Percentiles rank a stretch among this genome's conserved stretches.
Conservation (phyloP, 2,329 filamentous ascomycete species). For the Hypoxylon rubiginosum region DNA sequence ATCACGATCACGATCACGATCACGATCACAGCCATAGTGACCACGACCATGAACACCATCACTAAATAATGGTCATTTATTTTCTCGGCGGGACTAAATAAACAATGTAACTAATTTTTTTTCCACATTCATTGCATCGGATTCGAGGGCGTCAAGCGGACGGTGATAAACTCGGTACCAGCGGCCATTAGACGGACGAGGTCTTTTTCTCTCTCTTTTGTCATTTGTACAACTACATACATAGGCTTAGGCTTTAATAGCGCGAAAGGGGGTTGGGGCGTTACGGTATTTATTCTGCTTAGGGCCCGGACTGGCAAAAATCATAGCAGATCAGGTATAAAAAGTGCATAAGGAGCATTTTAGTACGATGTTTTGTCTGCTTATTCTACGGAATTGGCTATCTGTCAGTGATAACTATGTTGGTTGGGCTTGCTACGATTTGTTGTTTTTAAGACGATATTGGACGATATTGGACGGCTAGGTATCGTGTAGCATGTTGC, state of each 20-base stretch:
- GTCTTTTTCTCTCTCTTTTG: conserved; percentile 17
- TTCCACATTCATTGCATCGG: conserved; percentile 22
- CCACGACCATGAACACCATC: conserved; percentile 34
- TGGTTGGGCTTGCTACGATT: background rate
- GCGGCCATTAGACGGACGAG: background rate
- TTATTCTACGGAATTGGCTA: background rate
- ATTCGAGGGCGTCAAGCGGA: conserved; percentile 12
- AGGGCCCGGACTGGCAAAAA: background rate
- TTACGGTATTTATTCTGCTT: conserved; percentile 21
- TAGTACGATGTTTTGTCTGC: too few relatives aligned
- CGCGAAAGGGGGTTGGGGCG: conserved; percentile 16
- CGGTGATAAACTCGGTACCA: background rate
- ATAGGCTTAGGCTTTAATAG: conserved; percentile 11
- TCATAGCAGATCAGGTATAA: conserved; percentile 15
- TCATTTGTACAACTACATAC: conserved; percentile 3
- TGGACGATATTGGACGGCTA: background rate
- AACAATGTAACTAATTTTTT: background rate
- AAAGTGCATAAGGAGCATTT: background rate
- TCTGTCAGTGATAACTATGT: background rate
- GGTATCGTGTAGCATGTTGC: too few relatives aligned
- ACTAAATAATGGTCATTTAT: background rate
- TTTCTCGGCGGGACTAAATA: too few relatives aligned
- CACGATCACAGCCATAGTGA: conserved; percentile 48
- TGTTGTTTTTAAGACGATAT: background rate
- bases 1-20: conserved; percentile 50